Evolutionary conservation across 2,329 filamentous ascomycete species (phyloP).

Genomic region (Aspergillus hortae): DNA sequence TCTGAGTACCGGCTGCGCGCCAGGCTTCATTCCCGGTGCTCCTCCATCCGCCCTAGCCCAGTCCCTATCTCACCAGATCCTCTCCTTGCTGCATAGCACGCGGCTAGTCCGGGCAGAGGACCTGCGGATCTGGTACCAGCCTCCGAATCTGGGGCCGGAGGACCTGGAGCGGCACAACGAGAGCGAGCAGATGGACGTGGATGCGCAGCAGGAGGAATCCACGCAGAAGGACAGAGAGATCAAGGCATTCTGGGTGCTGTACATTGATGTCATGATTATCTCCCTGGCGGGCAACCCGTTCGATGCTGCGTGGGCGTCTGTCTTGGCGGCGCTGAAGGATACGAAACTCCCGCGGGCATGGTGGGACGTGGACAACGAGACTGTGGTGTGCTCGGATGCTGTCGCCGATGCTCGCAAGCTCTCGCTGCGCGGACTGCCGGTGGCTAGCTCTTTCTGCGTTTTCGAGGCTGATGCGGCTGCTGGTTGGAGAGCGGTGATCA

Average conservation of each 20-base stretch:
- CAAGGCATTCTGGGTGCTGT: slow-evolving; percentile 91
- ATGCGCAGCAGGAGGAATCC: slow-evolving; percentile 38
- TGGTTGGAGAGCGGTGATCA: slow-evolving; percentile 36
- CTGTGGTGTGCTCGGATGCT: slow-evolving; percentile 68
- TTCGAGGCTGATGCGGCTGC: slow-evolving; percentile 59
- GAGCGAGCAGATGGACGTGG: slow-evolving; percentile 47
- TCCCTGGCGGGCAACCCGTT: slow-evolving; percentile 89
- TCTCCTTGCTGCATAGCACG: slow-evolving; percentile 70
- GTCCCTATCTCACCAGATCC: slow-evolving; percentile 75
- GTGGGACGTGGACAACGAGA: slow-evolving; percentile 80
- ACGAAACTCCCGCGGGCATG: slow-evolving; percentile 73
- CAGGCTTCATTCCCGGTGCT: slow-evolving; percentile 77
- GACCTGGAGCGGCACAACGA: slow-evolving; percentile 31
- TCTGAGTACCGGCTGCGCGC: slow-evolving; percentile 83
- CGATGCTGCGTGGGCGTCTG: slow-evolving; percentile 82
- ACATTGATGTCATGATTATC: slow-evolving; percentile 92
- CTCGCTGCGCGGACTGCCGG: slow-evolving; percentile 62
- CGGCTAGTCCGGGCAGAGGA: slow-evolving; percentile 64
- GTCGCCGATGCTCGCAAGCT: slow-evolving; percentile 55
- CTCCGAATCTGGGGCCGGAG: slow-evolving; percentile 37
- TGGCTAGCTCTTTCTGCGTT: slow-evolving; percentile 74
- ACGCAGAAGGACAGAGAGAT: slow-evolving; percentile 46
- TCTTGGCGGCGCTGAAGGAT: slow-evolving; percentile 75
- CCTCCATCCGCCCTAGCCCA: slow-evolving; percentile 79
- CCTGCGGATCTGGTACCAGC: slow-evolving; percentile 68